Evolutionary conservation across 768 basidiomycete genomes (phyloP).

Genomic region (Suillus plorans): DNA sequence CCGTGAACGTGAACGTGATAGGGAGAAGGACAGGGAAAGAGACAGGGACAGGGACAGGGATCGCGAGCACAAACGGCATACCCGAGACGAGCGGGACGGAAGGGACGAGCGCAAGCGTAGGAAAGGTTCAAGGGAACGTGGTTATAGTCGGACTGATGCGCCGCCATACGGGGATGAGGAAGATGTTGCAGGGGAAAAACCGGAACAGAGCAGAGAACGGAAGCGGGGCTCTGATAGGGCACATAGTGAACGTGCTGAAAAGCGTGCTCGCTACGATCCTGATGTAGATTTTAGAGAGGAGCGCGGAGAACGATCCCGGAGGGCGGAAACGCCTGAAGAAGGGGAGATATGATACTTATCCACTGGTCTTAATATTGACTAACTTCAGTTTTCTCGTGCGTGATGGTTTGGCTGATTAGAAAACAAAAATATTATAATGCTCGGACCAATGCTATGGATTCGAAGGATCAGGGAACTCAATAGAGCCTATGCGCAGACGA

Average conservation of each 20-base stretch:
- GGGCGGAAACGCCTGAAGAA: constrained; percentile 84
- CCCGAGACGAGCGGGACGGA: constrained; percentile 57
- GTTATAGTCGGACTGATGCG: constrained; percentile 43
- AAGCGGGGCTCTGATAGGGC: constrained; percentile 41
- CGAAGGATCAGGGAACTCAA: constrained; percentile 45
- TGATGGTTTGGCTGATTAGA: background rate
- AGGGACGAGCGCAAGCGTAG: constrained; percentile 45
- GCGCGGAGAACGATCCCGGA: constrained; percentile 35
- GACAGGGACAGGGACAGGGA: constrained; percentile 40
- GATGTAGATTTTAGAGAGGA: constrained; percentile 47
- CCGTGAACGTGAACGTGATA: constrained; percentile 38
- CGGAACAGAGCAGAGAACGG: constrained; percentile 48
- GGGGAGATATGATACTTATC: constrained; percentile 65
- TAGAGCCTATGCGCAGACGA: constrained; percentile 87
- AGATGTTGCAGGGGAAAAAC: constrained; percentile 37
- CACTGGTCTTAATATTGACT: background rate
- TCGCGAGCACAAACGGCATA: constrained; percentile 44
- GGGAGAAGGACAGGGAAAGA: constrained; percentile 35
- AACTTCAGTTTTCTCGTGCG: background rate
- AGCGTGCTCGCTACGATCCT: constrained; percentile 58
- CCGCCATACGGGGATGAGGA: constrained; percentile 40
- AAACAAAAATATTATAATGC: background rate
- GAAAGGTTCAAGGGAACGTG: constrained; percentile 40
- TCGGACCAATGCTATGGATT: constrained; percentile 25
- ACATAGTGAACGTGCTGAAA: constrained; percentile 61